Conservation (phyloP, 179 eudicot genomes). For the Sideroxylon spinosum region DNA sequence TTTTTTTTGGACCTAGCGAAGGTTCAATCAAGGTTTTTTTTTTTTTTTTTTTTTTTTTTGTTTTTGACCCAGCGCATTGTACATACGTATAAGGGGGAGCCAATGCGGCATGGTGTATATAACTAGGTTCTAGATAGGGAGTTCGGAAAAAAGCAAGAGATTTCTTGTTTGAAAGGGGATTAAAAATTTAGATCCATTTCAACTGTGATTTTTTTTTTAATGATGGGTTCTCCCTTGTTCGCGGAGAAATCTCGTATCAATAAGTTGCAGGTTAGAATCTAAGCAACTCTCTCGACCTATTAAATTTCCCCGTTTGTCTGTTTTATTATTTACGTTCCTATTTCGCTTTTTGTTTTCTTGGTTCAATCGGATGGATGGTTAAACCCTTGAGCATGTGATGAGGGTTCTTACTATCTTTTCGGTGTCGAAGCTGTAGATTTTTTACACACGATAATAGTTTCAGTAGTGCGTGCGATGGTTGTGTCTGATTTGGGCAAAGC, state of each 20-base stretch:
- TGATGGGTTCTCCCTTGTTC: background rate
- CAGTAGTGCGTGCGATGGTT: too few species aligned
- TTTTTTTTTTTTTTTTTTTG: too few species aligned
- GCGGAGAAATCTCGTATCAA: background rate
- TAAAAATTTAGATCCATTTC: background rate
- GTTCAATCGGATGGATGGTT: background rate
- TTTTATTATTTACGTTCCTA: background rate
- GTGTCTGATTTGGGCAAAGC: too few species aligned
- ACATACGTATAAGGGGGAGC: background rate
- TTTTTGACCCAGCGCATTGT: slow-evolving; percentile 7
- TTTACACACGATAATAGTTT: too few species aligned
- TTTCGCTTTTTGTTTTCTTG: background rate
- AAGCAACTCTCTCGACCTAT: background rate
- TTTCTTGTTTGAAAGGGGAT: background rate
- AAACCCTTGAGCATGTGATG: too few species aligned
- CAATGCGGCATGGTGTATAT: background rate
- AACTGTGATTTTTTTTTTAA: background rate
- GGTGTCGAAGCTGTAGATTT: too few species aligned
- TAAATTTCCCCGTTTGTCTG: slow-evolving; percentile 2
- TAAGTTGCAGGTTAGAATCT: background rate
- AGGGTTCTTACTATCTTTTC: too few species aligned
- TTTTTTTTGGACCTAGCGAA: background rate
- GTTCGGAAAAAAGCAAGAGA: background rate
- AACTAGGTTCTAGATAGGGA: background rate
- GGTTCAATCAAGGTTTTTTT: background rate